Base-by-base conservation (phyloP, 371 early-diverging fungal species). In the Lichtheimia ornata region DNA sequence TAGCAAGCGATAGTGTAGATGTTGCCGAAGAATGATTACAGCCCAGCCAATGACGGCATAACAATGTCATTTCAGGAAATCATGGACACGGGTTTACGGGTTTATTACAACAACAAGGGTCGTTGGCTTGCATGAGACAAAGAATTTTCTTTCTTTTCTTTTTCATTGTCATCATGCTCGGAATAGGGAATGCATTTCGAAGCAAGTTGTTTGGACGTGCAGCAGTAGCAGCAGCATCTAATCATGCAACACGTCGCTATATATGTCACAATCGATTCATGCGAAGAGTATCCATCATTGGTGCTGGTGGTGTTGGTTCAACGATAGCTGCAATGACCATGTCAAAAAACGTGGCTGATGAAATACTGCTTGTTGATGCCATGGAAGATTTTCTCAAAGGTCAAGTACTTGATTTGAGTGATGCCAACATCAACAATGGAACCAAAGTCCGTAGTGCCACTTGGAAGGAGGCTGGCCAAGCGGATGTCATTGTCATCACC, bases 401-500 rank as follows among this genome's bases (percentile, higher is more conserved):
- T 6, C 92, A 94, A 70, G 88, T 85, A 0, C 74, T 91, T 15
- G 94, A 94, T 81, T 76, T 94, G 20, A 79, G 83, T 51, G 94
- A 94, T 67, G 88, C 89, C 25, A 79, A 86, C 24, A 85, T 88
- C 64, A 75, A 91, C 60, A 78, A 85, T 42, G 75, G 81, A 22
- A 87, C 91, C 20, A 71, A 73, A 17, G 81, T 93, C 53, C 83
- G 84, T 40, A 73, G 64, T 42, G 92, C 76, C 9, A 70, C 85
- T 15, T 67, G 73, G 50, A 59, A 87, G 65, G 93, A 94, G 56
- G 92, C 91, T 3, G 93, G 95, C 11, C 89, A 92, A 63, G 80
- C 84, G 9, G 93, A 95, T 65, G 87, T 95, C 41, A 90, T 95
- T 61, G 83, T 95, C 51, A 77, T 94, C 58, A 93, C 94, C 12